A percentile compares a stretch with the other conserved stretches of the same genome.
These are phyloP conservation scores for Berberis thunbergii DNA, from an alignment of 164 flowering plant genomes.

Conservation along the genomic window DNA sequence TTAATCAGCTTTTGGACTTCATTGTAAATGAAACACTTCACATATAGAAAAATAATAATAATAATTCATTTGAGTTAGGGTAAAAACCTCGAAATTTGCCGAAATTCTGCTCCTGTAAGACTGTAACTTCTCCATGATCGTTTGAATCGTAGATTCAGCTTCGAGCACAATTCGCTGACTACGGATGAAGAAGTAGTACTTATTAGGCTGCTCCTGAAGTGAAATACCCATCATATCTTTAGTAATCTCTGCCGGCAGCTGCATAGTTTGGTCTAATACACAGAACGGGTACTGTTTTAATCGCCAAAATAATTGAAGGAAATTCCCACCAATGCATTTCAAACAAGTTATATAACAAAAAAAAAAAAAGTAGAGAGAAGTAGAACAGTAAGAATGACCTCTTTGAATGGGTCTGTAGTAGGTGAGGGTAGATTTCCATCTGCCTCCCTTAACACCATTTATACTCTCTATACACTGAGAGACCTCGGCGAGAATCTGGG, in stretches of 20 bases:
- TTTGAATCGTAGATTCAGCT: slow-evolving; percentile 65
- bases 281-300: neutral
- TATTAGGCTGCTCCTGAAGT: slow-evolving; percentile 67
- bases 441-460: slow-evolving; percentile 68
- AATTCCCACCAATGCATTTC: neutral
- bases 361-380: neutral
- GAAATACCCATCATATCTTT: slow-evolving; percentile 73
- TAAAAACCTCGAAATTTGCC: slow-evolving; percentile 61
- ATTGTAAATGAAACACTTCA: too few species aligned
- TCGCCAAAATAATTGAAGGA: neutral
- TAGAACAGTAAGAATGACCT: slow-evolving; percentile 26
- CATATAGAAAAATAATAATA: too few species aligned
- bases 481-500: slow-evolving; percentile 65
- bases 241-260: slow-evolving; percentile 30
- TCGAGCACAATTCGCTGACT: slow-evolving; percentile 54
- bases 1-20: too few species aligned
- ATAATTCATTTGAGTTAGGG: too few species aligned
- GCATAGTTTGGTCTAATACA: slow-evolving; percentile 28
- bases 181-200: slow-evolving; percentile 58
- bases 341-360: neutral
- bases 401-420: slow-evolving; percentile 52
- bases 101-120: slow-evolving; percentile 69
- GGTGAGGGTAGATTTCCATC: slow-evolving; percentile 78
- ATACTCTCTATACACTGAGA: slow-evolving; percentile 77
- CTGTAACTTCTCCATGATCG: slow-evolving; percentile 82